Conservation (phyloP, 768 basidiomycete species). For the Kwoniella bestiolae region DNA sequence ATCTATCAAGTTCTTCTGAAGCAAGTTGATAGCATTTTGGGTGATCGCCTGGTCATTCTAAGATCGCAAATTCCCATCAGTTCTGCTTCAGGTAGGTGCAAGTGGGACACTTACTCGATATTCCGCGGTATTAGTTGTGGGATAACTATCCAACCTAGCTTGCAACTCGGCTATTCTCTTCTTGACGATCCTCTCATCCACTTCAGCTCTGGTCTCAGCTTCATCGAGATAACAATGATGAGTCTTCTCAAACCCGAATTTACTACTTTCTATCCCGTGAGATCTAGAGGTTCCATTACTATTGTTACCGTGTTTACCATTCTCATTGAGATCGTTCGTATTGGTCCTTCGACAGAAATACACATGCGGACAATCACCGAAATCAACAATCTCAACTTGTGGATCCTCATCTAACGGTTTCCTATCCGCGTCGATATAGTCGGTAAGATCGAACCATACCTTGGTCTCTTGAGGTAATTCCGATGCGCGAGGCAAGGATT, state of each 20-base stretch:
- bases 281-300: neutral
- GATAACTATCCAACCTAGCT: slow-evolving; percentile 18
- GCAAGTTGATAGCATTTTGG: slow-evolving; percentile 14
- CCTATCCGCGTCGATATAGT: slow-evolving; percentile 82
- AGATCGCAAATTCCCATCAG: neutral
- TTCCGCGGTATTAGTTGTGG: neutral
- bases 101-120: slow-evolving; percentile 1
- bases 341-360: slow-evolving; percentile 68
- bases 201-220: slow-evolving; percentile 68
- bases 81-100: too few species aligned
- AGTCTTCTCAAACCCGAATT: slow-evolving; percentile 83
- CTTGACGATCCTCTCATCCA: slow-evolving; percentile 68
- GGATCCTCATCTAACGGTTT: slow-evolving; percentile 63
- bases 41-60: slow-evolving; percentile 13
- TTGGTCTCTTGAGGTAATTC: slow-evolving; percentile 40
- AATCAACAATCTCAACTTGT: slow-evolving; percentile 69
- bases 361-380: slow-evolving; percentile 79
- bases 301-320: neutral
- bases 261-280: slow-evolving; percentile 58
- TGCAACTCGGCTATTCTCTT: slow-evolving; percentile 64
- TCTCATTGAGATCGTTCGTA: slow-evolving; percentile 25
- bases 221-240: slow-evolving; percentile 80
- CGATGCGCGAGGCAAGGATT: slow-evolving; percentile 29
- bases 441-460: slow-evolving; percentile 75
- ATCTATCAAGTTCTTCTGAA: neutral